Base-by-base conservation (phyloP, 495 filamentous ascomycete species). In the Chaetomium cochliodes region DNA sequence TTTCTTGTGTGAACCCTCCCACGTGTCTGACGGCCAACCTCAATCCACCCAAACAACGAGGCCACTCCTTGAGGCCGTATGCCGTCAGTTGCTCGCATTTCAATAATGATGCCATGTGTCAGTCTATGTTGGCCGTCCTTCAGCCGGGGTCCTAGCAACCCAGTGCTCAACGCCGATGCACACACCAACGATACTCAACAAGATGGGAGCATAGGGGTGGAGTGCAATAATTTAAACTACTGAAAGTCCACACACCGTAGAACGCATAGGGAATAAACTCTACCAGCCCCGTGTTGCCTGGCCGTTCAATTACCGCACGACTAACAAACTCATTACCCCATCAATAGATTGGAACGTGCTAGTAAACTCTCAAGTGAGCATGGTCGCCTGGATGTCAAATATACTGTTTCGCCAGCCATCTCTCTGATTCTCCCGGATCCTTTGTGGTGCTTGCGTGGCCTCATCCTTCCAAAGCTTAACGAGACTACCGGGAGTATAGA, bases 391-490 rank as follows among this genome's bases (percentile, higher is more conserved):
- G 8, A 92, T 84, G 75, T 94, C 86, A 75, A 98, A 97, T 20
- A 96, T 87, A 46, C 84, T 87, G 76, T 97, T 97, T 49, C 90
- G 79, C 93, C 93, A 97, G 0, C 90, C 90, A 56, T 87, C 88
- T 30, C 87, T 84, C 49, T 88, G 84, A 47, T 79, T 77, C 65
- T 81, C 74, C n/a, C 78, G 73, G 41, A 90, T 81, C 44, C 82
- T 77, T 72, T 90, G 86, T 1, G 73, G 76, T 3, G 91, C 92
- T 64, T 81, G 77, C 37, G 76, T 76, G 0, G 87, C 91, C 73
- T 96, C 88, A 47, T 92, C 90, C 62, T 92, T 83, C 91, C 92
- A 97, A 25, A 93, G 72, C 78, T 91, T 92, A 41, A 93, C 88
- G 12, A 97, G 75, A 74, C 91, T 96, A 0, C 91, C 92, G 0